Evolutionary conservation across 352 stramenopile species (phyloP).

Genomic region (Phytopythium ostracodes): DNA sequence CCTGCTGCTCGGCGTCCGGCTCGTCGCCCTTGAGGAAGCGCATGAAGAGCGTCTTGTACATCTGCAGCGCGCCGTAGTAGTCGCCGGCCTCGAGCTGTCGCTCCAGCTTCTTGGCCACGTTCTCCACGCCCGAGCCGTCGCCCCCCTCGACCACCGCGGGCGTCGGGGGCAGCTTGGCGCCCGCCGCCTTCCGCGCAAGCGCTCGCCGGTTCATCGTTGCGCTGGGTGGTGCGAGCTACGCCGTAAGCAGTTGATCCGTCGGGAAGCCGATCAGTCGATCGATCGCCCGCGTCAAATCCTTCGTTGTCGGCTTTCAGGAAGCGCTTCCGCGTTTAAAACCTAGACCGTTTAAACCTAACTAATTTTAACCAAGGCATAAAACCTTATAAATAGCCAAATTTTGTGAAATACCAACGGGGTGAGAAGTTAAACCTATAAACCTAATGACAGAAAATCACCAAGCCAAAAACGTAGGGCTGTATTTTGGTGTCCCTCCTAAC

Average conservation of each 20-base stretch:
- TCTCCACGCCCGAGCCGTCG: slow-evolving; percentile 59
- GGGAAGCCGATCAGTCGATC: too few species aligned
- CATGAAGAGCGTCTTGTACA: slow-evolving; percentile 91
- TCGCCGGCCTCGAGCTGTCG: slow-evolving; percentile 67
- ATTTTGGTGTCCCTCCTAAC: slow-evolving; percentile 1
- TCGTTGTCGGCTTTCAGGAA: neutral
- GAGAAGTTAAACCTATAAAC: slow-evolving; percentile 4
- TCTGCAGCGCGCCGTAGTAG: slow-evolving; percentile 85
- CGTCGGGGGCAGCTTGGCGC: slow-evolving; percentile 28
- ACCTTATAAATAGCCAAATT: too few species aligned
- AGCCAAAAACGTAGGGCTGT: neutral
- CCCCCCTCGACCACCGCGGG: slow-evolving; percentile 13
- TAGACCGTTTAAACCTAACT: neutral
- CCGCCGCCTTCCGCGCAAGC: slow-evolving; percentile 56
- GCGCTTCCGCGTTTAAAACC: neutral
- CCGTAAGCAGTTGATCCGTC: too few species aligned
- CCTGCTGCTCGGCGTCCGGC: slow-evolving; percentile 42
- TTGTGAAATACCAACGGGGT: too few species aligned
- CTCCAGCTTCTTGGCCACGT: slow-evolving; percentile 76
- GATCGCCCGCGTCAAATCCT: slow-evolving; percentile 2
- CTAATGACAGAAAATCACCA: neutral
- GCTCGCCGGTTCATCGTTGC: slow-evolving; percentile 68
- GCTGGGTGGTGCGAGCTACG: too few species aligned
- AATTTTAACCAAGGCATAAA: neutral
- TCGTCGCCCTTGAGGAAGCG: slow-evolving; percentile 75